phyloP scores from a whole-genome alignment of 2,329 filamentous ascomycete species.

The Acrodontium crateriforme region DNA sequence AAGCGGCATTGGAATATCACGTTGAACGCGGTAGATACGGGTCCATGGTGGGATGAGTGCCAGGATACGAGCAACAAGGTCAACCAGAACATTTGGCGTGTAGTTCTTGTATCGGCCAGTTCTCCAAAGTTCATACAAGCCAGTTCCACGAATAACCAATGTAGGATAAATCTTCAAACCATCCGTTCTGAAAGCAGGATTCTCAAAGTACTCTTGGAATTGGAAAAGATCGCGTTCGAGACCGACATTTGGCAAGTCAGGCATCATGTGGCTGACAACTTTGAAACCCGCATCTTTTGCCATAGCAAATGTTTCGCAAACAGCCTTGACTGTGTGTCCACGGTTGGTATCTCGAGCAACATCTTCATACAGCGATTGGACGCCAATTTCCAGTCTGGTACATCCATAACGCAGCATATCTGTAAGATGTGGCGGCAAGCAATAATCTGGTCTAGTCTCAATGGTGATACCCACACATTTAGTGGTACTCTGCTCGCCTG shows the following conservation, averaged over 20 bases:
- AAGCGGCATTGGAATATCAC: constrained; percentile 98
- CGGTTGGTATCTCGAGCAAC: constrained; percentile 96
- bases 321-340: constrained; percentile 87
- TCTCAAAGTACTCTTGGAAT: constrained; percentile 96
- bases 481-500: constrained; percentile 89
- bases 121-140: constrained; percentile 92
- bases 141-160: constrained; percentile 89
- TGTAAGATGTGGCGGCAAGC: constrained; percentile 83
- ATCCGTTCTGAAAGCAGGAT: constrained; percentile 88
- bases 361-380: constrained; percentile 94
- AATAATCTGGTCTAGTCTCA: constrained; percentile 94
- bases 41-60: constrained; percentile 95
- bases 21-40: constrained; percentile 92
- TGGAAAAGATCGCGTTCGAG: constrained; percentile 97
- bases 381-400: constrained; percentile 84
- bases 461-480: constrained; percentile 99
- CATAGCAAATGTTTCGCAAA: constrained; percentile 93
- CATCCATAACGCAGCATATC: constrained; percentile 98
- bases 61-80: constrained; percentile 90
- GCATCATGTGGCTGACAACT: constrained; percentile 99
- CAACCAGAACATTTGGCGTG: constrained; percentile 89
- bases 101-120: constrained; percentile 98
- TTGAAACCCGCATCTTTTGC: constrained; percentile 98
- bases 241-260: constrained; percentile 90
- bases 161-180: constrained; percentile 97